phyloP scores from a whole-genome alignment of 352 stramenopile genomes.

The Lagenidium giganteum region DNA sequence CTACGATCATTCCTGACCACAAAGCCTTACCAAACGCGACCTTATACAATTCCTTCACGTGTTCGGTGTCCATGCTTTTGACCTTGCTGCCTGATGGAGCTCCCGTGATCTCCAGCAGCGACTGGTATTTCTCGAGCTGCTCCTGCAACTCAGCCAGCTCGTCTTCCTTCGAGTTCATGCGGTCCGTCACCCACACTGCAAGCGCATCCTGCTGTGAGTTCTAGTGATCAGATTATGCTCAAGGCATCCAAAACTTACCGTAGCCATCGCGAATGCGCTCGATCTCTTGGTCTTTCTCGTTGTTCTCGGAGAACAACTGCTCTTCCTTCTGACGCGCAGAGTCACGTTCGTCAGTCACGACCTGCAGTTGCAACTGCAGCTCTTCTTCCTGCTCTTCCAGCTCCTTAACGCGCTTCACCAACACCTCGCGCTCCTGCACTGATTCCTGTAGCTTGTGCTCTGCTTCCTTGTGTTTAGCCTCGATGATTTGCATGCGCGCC shows the following conservation, averaged over 20 bases:
- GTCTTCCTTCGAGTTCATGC: slow-evolving; percentile 87
- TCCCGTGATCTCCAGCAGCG: slow-evolving; percentile 56
- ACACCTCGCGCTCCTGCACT: slow-evolving; percentile 27
- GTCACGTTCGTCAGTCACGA: slow-evolving; percentile 81
- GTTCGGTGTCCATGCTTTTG: slow-evolving; percentile 6
- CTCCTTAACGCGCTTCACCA: slow-evolving; percentile 40
- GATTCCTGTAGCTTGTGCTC: slow-evolving; percentile 21
- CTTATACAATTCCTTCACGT: not conserved
- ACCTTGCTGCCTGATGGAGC: not conserved
- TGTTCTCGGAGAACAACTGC: slow-evolving; percentile 74
- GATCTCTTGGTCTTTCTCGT: slow-evolving; percentile 86
- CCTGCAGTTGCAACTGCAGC: slow-evolving; percentile 71
- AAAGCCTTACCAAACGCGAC: not conserved
- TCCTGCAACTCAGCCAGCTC: slow-evolving; percentile 81
- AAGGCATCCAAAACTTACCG: slow-evolving; percentile 26
- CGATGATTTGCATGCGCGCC: slow-evolving; percentile 38
- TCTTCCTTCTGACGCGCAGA: slow-evolving; percentile 80
- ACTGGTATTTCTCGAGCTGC: slow-evolving; percentile 81
- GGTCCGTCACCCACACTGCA: slow-evolving; percentile 83
- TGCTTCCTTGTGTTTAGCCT: slow-evolving; percentile 33
- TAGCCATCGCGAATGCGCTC: slow-evolving; percentile 84
- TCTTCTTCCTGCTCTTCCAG: slow-evolving; percentile 77
- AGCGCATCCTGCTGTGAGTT: not conserved
- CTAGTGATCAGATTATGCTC: not conserved
- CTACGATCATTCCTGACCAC: too few species aligned